These are phyloP conservation scores for Pisolithus microcarpus DNA, from an alignment of 768 basidiomycete species.

Conservation along the genomic window DNA sequence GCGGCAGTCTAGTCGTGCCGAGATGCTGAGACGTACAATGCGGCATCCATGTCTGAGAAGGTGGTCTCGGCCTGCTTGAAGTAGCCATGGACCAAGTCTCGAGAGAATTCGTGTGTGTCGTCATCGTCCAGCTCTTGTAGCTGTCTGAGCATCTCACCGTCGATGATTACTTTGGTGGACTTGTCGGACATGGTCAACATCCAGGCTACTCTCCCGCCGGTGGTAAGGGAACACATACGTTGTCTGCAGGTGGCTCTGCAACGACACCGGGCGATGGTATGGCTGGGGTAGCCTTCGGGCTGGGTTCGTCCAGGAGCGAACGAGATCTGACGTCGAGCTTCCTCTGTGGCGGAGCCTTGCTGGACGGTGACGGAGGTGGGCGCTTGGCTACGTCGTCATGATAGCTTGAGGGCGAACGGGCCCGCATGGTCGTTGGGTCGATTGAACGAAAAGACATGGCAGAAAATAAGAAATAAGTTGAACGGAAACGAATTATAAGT, in stretches of 20 bases:
- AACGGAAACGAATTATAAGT: conserved; percentile 1
- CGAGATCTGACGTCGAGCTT: conserved; percentile 26
- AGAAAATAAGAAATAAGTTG: not conserved
- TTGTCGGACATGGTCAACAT: conserved; percentile 6
- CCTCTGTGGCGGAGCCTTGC: conserved; percentile 24
- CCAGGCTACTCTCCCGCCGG: not conserved
- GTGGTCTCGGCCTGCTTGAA: conserved; percentile 74
- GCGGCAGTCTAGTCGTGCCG: conserved; percentile 8
- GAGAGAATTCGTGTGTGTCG: conserved; percentile 68
- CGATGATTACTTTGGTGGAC: conserved; percentile 37
- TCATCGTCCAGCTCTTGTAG: conserved; percentile 90
- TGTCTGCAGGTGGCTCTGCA: not conserved
- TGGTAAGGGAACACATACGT: too few species aligned
- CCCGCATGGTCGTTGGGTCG: conserved; percentile 20
- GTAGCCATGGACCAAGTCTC: conserved; percentile 71
- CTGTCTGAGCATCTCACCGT: conserved; percentile 78
- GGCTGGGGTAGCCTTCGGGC: conserved; percentile 8
- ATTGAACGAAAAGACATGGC: conserved; percentile 24
- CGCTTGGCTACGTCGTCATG: conserved; percentile 23
- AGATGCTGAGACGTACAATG: conserved; percentile 53
- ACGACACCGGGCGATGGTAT: not conserved
- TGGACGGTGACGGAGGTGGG: conserved; percentile 28
- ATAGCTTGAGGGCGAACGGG: conserved; percentile 19
- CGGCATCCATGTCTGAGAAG: conserved; percentile 69
- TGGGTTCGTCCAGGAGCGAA: conserved; percentile 20